Evolutionary conservation across 202 grass and related monocot genomes (phyloP).

Genomic region (Bolboschoenoplectus hybrid): DNA sequence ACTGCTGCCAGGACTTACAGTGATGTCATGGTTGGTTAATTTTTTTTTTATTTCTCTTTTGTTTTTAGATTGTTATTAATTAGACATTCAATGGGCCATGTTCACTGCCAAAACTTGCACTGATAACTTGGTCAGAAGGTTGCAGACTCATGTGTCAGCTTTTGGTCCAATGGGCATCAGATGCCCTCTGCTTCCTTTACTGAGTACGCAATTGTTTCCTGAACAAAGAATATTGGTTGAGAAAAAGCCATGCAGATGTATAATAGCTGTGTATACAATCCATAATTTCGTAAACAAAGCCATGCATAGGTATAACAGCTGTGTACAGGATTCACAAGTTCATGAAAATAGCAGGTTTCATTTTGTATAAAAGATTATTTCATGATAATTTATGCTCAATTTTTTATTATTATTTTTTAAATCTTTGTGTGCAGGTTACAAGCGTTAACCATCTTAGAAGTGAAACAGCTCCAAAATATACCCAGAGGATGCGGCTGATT

Average conservation of each 20-base stretch:
- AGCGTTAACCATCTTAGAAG: constrained; percentile 61
- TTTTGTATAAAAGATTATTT: not conserved
- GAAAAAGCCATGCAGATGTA: not conserved
- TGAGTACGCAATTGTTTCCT: not conserved
- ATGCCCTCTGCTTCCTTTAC: not conserved
- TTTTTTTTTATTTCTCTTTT: not conserved
- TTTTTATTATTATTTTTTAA: not conserved
- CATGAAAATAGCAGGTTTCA: not conserved
- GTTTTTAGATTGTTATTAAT: not conserved
- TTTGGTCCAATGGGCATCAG: too few species aligned
- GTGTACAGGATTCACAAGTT: not conserved
- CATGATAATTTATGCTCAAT: not conserved
- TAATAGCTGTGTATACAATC: not conserved
- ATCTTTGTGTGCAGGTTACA: constrained; percentile 48
- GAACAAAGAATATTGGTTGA: not conserved
- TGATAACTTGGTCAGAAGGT: not conserved
- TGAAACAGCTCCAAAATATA: constrained; percentile 60
- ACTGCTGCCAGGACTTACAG: constrained; percentile 76
- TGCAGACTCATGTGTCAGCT: too few species aligned
- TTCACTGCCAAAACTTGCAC: not conserved
- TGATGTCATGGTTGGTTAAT: constrained; percentile 63
- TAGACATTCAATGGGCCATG: not conserved
- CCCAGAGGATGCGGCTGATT: constrained; percentile 65
- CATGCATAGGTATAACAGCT: not conserved
- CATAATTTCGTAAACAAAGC: not conserved